These are phyloP conservation scores for Fimicolochytrium jonesii DNA, from an alignment of 192 early-diverging fungal genomes.

Conservation along the genomic window DNA sequence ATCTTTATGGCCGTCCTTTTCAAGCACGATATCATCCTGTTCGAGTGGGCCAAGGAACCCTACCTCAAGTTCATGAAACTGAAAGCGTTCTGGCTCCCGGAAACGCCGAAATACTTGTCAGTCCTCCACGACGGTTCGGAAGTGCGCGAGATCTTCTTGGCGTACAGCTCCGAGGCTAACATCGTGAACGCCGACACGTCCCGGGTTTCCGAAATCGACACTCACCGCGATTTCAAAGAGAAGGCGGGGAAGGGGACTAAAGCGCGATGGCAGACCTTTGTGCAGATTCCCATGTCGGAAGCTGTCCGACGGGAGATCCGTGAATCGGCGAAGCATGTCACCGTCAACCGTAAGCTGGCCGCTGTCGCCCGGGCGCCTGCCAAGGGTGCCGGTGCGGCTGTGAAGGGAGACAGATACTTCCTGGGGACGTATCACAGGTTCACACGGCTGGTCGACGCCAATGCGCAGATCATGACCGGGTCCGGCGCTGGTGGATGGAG, in stretches of 20 bases:
- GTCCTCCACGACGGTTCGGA: slow-evolving; percentile 54
- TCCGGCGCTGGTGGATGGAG: slow-evolving; percentile 54
- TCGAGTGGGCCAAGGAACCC: slow-evolving; percentile 64
- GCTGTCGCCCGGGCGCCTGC: slow-evolving; percentile 35
- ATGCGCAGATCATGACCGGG: slow-evolving; percentile 50
- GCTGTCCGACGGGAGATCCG: slow-evolving; percentile 38
- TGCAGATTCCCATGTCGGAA: slow-evolving; percentile 58
- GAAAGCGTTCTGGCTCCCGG: slow-evolving; percentile 63
- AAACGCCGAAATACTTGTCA: slow-evolving; percentile 52
- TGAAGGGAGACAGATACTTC: slow-evolving; percentile 43
- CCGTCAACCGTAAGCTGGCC: slow-evolving; percentile 54
- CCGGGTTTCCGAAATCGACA: slow-evolving; percentile 49
- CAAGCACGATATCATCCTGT: slow-evolving; percentile 48
- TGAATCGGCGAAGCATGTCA: slow-evolving; percentile 12
- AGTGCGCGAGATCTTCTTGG: slow-evolving; percentile 52
- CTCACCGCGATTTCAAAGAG: slow-evolving; percentile 44
- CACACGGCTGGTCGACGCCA: slow-evolving; percentile 46
- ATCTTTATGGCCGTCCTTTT: slow-evolving; percentile 52
- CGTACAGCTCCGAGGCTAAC: slow-evolving; percentile 53
- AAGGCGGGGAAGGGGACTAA: slow-evolving; percentile 22
- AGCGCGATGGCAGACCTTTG: slow-evolving; percentile 52
- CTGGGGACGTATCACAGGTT: slow-evolving; percentile 48
- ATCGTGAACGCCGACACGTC: slow-evolving; percentile 47
- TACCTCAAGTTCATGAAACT: slow-evolving; percentile 65
- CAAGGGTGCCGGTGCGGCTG: slow-evolving; percentile 6